Conservation (phyloP, 345 rosid species). For the Salix arbutifolia region DNA sequence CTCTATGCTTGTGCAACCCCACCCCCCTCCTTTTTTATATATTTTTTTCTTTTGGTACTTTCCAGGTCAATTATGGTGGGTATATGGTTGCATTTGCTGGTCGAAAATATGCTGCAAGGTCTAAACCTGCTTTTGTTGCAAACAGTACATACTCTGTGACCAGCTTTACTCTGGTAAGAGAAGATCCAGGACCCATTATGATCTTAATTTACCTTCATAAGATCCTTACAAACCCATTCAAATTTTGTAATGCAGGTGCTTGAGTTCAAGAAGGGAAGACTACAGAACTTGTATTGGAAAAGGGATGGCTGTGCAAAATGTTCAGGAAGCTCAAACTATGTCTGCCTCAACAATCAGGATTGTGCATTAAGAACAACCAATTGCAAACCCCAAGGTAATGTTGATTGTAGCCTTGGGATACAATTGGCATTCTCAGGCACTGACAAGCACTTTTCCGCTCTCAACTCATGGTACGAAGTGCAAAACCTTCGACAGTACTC, state of each 20-base stretch:
- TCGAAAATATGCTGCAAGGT: slow-evolving; percentile 88
- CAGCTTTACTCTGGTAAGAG: slow-evolving; percentile 75
- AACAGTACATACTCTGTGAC: slow-evolving; percentile 61
- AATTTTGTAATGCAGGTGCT: slow-evolving; percentile 56
- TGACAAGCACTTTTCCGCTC: slow-evolving; percentile 73
- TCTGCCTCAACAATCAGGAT: slow-evolving; percentile 78
- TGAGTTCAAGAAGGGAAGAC: slow-evolving; percentile 85
- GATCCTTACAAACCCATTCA: not conserved
- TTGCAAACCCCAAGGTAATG: slow-evolving; percentile 67
- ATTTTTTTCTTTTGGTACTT: not conserved
- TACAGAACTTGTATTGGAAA: slow-evolving; percentile 91
- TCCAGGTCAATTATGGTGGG: slow-evolving; percentile 57
- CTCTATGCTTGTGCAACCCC: not conserved
- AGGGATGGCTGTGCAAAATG: slow-evolving; percentile 89
- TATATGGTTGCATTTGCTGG: slow-evolving; percentile 94
- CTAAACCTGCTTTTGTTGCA: slow-evolving; percentile 59
- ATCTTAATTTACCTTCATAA: not conserved
- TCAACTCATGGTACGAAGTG: slow-evolving; percentile 97
- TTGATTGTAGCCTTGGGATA: slow-evolving; percentile 92
- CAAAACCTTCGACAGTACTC: slow-evolving; percentile 91
- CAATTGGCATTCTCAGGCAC: slow-evolving; percentile 97
- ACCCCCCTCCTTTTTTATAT: not conserved
- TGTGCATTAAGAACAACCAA: slow-evolving; percentile 66
- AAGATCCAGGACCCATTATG: not conserved
- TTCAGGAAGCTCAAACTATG: slow-evolving; percentile 47